These are phyloP conservation scores for Sarocladium kiliense DNA, from an alignment of 2,329 filamentous ascomycete genomes.

Conservation along the genomic window DNA sequence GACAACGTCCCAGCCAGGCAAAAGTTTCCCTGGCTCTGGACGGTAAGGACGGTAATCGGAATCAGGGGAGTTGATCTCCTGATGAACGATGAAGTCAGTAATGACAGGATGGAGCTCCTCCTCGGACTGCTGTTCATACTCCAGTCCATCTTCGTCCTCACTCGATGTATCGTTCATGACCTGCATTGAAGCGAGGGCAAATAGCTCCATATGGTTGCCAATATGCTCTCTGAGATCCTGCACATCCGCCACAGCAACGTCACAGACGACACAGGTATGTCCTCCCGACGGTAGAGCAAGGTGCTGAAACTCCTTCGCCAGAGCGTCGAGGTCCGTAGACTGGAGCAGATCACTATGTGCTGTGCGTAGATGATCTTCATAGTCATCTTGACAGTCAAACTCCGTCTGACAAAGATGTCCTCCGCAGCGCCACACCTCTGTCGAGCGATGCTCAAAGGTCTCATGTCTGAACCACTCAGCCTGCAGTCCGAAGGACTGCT, in stretches of 20 bases:
- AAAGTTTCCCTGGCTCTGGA: background rate
- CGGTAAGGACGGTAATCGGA: background rate
- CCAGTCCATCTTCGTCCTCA: background rate
- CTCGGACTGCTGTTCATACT: background rate
- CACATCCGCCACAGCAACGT: background rate
- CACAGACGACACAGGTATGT: background rate
- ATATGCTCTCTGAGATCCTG: background rate
- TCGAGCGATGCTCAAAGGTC: background rate
- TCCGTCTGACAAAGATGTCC: background rate
- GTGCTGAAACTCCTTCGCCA: background rate
- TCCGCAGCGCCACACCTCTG: background rate
- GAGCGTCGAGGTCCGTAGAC: background rate
- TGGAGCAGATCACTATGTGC: background rate
- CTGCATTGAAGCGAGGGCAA: background rate
- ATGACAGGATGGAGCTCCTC: background rate
- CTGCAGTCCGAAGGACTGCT: background rate
- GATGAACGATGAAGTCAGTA: background rate
- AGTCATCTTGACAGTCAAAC: background rate
- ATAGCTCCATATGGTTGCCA: background rate
- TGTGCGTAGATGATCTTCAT: background rate
- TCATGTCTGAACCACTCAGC: background rate
- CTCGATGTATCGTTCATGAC: background rate
- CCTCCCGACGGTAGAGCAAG: background rate
- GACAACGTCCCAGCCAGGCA: background rate
- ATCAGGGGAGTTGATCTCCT: background rate